phyloP scores from a whole-genome alignment of 2,329 filamentous ascomycete species.

The Seiridium cupressi region DNA sequence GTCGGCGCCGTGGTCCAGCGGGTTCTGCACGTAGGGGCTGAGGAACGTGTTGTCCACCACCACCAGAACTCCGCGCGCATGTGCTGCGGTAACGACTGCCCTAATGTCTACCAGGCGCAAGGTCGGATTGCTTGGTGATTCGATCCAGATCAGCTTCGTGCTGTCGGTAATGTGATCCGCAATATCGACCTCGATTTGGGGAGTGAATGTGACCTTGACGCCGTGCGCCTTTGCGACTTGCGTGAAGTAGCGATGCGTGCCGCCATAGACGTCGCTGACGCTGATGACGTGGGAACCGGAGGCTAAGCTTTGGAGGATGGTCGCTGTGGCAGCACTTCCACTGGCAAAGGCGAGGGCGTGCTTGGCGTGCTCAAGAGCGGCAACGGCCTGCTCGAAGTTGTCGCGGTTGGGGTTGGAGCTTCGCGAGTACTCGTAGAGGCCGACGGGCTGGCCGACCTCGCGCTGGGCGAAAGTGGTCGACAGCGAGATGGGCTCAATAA shows the following conservation, averaged over 20 bases:
- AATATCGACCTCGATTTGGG: constrained; percentile 87
- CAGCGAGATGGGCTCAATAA: constrained; percentile 94
- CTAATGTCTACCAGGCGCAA: constrained; percentile 90
- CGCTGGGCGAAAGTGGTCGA: constrained; percentile 96
- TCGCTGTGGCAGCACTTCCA: constrained; percentile 90
- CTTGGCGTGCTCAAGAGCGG: constrained; percentile 87
- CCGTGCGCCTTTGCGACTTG: constrained; percentile 94
- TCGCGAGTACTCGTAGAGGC: constrained; percentile 88
- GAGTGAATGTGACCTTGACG: constrained; percentile 91
- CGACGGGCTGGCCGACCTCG: constrained; percentile 81
- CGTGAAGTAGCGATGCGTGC: constrained; percentile 98
- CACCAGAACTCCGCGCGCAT: constrained; percentile 84
- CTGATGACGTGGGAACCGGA: constrained; percentile 92
- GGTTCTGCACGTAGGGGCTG: constrained; percentile 95
- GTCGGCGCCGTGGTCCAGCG: constrained; percentile 90
- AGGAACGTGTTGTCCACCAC: constrained; percentile 99
- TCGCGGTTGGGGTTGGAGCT: constrained; percentile 92
- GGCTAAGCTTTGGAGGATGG: constrained; percentile 88
- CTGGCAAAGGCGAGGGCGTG: constrained; percentile 94
- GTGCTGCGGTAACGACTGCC: constrained; percentile 77
- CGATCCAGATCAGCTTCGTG: constrained; percentile 97
- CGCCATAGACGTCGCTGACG: constrained; percentile 96
- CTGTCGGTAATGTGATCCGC: constrained; percentile 78
- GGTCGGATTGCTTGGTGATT: constrained; percentile 92
- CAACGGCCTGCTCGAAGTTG: constrained; percentile 91